Evolutionary conservation across 441 rosid genomes (phyloP).

Genomic region (Pelargonium citronellum): DNA sequence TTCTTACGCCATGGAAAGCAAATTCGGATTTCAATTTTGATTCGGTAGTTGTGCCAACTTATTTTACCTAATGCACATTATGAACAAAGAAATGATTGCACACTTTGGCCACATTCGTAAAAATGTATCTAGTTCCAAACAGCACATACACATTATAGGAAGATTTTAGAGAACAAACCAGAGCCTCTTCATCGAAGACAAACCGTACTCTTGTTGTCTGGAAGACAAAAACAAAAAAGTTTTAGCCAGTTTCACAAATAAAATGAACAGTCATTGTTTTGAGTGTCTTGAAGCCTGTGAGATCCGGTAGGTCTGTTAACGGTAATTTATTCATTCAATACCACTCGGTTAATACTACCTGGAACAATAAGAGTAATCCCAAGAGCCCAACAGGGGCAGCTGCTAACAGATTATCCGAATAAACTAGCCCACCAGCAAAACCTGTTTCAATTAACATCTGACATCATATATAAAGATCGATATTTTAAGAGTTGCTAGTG

Average conservation of each 20-base stretch:
- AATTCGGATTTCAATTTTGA: too few species aligned
- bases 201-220: slow-evolving; percentile 73
- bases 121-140: not conserved
- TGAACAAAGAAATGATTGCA: not conserved
- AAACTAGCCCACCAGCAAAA: slow-evolving; percentile 55
- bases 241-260: slow-evolving; percentile 14
- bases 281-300: too few species aligned
- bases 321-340: not conserved
- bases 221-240: slow-evolving; percentile 22
- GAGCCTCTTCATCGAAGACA: slow-evolving; percentile 61
- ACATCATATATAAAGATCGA: not conserved
- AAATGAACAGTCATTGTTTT: too few species aligned
- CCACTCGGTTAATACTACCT: slow-evolving; percentile 31
- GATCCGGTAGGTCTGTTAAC: too few species aligned
- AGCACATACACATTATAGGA: not conserved
- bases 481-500: not conserved
- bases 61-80: not conserved
- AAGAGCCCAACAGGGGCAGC: slow-evolving; percentile 67
- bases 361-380: slow-evolving; percentile 58
- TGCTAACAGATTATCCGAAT: slow-evolving; percentile 52
- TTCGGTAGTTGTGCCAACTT: not conserved
- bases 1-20: too few species aligned
- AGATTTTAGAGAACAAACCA: slow-evolving; percentile 41
- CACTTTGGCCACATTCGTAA: not conserved
- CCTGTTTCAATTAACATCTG: slow-evolving; percentile 35